These are phyloP conservation scores for Lathyrus oleraceus DNA, from an alignment of 306 rosid genomes.

Conservation along the genomic window DNA sequence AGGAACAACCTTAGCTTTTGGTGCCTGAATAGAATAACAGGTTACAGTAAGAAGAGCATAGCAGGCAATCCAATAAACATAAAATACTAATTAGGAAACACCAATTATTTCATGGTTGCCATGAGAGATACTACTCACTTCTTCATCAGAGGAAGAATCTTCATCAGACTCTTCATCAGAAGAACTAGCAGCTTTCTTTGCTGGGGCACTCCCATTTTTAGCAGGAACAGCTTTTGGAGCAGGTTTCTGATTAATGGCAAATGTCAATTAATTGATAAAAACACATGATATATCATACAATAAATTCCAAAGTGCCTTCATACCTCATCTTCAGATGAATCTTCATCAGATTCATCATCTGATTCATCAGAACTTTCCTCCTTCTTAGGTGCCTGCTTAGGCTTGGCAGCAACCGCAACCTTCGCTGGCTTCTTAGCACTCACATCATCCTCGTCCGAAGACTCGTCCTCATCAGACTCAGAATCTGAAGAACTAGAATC, in stretches of 20 bases:
- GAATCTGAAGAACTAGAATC: slow-evolving; percentile 6
- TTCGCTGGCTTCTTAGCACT: background rate
- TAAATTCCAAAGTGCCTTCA: background rate
- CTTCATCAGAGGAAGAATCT: slow-evolving; percentile 38
- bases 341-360: background rate
- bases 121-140: slow-evolving; percentile 42
- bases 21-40: slow-evolving; percentile 33
- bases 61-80: background rate
- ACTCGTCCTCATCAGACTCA: slow-evolving; percentile 22
- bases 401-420: background rate
- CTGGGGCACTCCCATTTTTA: slow-evolving; percentile 19
- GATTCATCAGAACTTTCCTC: background rate
- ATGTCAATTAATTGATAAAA: background rate
- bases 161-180: slow-evolving; percentile 27
- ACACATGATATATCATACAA: background rate
- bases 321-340: slow-evolving; percentile 44
- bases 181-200: slow-evolving; percentile 37
- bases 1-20: slow-evolving; percentile 42
- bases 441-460: background rate
- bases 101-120: background rate
- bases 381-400: background rate
- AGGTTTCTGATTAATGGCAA: slow-evolving; percentile 38
- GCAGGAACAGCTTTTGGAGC: slow-evolving; percentile 40
- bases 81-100: background rate
- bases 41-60: background rate